phyloP scores from a whole-genome alignment of 2,329 filamentous ascomycete species.

The Clarireedia homoeocarpa region DNA sequence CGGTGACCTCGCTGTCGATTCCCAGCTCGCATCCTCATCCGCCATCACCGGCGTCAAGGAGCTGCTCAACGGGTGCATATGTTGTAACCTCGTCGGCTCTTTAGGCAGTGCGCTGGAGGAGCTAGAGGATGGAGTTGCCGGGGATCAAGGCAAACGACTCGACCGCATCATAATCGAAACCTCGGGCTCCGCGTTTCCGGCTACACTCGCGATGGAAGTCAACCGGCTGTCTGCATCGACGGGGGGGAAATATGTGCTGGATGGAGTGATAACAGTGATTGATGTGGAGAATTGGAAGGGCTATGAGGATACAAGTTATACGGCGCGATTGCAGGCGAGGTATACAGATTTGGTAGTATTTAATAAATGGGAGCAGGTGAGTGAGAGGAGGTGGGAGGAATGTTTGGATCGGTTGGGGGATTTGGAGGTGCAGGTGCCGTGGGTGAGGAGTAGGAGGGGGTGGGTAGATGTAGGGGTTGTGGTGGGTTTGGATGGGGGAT shows the following conservation, averaged over 20 bases:
- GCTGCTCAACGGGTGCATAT: constrained; percentile 94
- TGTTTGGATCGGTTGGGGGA: constrained; percentile 60
- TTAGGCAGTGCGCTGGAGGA: constrained; percentile 72
- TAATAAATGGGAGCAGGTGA: constrained; percentile 63
- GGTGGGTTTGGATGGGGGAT: constrained; percentile 78
- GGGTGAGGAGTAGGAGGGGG: constrained; percentile 79
- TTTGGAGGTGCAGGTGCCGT: constrained; percentile 58
- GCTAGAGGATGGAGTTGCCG: constrained; percentile 36
- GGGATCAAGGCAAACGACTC: constrained; percentile 28
- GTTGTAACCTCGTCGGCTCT: constrained; percentile 95
- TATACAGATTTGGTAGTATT: constrained; percentile 67
- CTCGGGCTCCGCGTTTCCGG: constrained; percentile 55
- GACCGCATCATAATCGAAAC: constrained; percentile 94
- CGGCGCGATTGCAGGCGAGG: constrained; percentile 62
- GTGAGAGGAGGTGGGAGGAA: constrained; percentile 54
- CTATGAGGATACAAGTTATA: constrained; percentile 63
- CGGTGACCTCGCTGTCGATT: constrained; percentile 89
- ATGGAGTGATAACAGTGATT: constrained; percentile 64
- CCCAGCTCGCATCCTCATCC: constrained; percentile 73
- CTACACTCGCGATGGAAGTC: constrained; percentile 64
- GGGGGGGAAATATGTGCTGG: constrained; percentile 49
- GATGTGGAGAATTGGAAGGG: constrained; percentile 72
- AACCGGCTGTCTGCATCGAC: constrained; percentile 53
- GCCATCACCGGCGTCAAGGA: constrained; percentile 87
- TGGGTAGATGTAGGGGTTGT: constrained; percentile 71